A percentile compares a stretch with the other conserved stretches of the same genome.
These are phyloP conservation scores for Ulota crispa DNA, from an alignment of 225 moss, liverwort and hornwort species.

Conservation along the genomic window DNA sequence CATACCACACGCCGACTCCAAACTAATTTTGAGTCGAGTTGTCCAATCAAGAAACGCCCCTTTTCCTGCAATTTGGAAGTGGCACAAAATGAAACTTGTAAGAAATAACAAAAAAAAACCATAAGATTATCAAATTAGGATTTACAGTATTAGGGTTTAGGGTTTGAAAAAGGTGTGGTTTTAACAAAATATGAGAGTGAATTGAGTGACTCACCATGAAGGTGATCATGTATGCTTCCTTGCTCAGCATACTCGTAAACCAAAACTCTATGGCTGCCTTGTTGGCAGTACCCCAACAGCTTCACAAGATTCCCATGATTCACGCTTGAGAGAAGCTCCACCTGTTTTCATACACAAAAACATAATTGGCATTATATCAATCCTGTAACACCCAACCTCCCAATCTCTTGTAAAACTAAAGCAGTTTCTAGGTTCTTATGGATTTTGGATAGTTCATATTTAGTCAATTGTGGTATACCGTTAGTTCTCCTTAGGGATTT, in stretches of 20 bases:
- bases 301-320: constrained; percentile 41
- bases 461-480: no score
- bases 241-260: constrained; percentile 40
- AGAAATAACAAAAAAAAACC: background rate
- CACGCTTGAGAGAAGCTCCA: constrained; percentile 37
- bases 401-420: no score
- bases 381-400: no score
- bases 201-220: constrained; percentile 31
- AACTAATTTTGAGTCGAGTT: constrained; percentile 33
- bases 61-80: constrained; percentile 1
- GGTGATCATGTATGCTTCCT: constrained; percentile 39
- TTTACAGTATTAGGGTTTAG: background rate
- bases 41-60: constrained; percentile 25
- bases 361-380: no score
- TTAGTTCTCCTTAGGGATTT: no score
- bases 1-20: constrained; percentile 41
- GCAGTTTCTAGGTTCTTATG: no score
- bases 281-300: constrained; percentile 40
- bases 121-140: background rate
- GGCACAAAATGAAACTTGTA: constrained; percentile 1
- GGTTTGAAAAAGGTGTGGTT: background rate
- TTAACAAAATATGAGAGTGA: background rate
- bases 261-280: constrained; percentile 24
- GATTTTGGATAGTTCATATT: no score
- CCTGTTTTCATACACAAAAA: constrained; percentile 21